phyloP scores from a whole-genome alignment of 2,329 filamentous ascomycete species.

The Aspergillus ustus region DNA sequence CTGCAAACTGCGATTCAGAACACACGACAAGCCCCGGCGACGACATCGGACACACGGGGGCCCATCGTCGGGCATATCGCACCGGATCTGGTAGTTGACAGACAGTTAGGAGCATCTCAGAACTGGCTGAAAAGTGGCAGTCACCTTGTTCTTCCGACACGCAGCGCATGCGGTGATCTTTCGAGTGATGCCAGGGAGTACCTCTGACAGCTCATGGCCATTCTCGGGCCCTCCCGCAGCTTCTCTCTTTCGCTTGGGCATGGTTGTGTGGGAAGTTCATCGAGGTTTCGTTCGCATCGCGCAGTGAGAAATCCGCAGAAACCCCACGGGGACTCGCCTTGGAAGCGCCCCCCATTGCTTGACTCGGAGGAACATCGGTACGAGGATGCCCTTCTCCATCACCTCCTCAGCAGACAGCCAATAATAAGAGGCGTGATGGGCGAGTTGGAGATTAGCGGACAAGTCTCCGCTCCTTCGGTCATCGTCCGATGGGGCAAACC shows the following conservation, averaged over 20 bases:
- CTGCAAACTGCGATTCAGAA: conserved; percentile 53
- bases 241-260: conserved; percentile 14
- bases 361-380: neutral
- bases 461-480: conserved; percentile 11
- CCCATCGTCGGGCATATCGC: conserved; percentile 51
- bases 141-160: conserved; percentile 57
- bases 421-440: neutral
- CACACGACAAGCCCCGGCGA: conserved; percentile 51
- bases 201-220: conserved; percentile 15
- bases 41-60: conserved; percentile 54
- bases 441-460: neutral
- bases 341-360: neutral
- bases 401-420: neutral
- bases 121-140: neutral
- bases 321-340: conserved; percentile 2
- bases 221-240: conserved; percentile 7
- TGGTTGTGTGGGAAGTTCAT: neutral
- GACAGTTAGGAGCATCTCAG: neutral
- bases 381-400: neutral
- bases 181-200: conserved; percentile 40
- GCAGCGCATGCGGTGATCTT: conserved; percentile 54
- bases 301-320: neutral
- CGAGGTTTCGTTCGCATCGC: neutral
- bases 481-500: neutral
- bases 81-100: conserved; percentile 42